Conservation (phyloP, 2,329 filamentous ascomycete genomes). For the Calonectria montana region DNA sequence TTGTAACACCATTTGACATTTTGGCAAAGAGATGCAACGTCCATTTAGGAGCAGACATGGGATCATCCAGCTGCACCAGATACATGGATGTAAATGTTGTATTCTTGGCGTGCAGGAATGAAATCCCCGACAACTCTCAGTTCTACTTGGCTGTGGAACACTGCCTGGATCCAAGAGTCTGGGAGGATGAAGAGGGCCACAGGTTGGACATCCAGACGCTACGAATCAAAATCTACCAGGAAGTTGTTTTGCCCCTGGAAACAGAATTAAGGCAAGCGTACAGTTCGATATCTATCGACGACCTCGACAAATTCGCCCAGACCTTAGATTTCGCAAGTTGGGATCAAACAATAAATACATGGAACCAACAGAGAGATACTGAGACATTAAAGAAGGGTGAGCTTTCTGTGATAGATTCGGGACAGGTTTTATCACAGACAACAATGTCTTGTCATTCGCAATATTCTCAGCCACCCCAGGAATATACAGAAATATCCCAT, state of each 20-base stretch:
- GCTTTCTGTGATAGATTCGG: no score
- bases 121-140: constrained; percentile 21
- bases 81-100: constrained; percentile 8
- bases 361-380: neutral
- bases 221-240: constrained; percentile 12
- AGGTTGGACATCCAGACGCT: neutral
- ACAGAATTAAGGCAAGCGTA: constrained; percentile 14
- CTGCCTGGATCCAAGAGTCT: constrained; percentile 11
- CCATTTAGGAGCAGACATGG: neutral
- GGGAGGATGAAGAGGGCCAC: constrained; percentile 14
- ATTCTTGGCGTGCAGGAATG: constrained; percentile 12
- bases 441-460: neutral
- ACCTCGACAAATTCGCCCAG: constrained; percentile 13
- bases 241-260: constrained; percentile 19
- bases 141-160: constrained; percentile 16
- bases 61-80: neutral
- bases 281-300: constrained; percentile 12
- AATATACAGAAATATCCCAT: neutral
- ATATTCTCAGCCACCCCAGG: neutral
- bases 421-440: neutral
- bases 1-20: constrained; percentile 12
- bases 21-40: constrained; percentile 8
- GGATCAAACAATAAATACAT: constrained; percentile 12
- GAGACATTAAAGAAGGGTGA: neutral
- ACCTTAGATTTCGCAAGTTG: constrained; percentile 16